Evolutionary conservation across 176 grass and related monocot genomes (phyloP).

Genomic region (barley (Hordeum vulgare)): DNA sequence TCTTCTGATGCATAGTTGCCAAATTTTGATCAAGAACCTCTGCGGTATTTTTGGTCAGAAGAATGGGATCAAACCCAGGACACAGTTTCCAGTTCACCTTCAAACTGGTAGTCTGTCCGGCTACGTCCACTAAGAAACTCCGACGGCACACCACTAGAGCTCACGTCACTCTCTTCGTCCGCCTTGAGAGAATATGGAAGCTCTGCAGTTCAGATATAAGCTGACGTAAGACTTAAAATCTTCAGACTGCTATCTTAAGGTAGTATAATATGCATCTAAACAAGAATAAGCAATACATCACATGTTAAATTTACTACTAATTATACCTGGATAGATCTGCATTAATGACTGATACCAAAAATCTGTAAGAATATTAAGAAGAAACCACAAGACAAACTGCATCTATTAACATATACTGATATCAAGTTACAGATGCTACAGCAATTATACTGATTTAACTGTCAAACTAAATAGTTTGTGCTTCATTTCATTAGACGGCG

Average conservation of each 20-base stretch:
- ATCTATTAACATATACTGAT: neutral
- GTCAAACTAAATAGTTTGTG: neutral
- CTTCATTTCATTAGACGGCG: neutral
- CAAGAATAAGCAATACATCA: neutral
- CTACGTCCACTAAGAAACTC: slow-evolving; percentile 61
- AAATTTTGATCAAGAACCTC: slow-evolving; percentile 45
- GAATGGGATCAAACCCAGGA: slow-evolving; percentile 40
- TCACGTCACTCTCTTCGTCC: slow-evolving; percentile 51
- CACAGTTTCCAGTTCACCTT: slow-evolving; percentile 30
- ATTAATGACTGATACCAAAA: neutral
- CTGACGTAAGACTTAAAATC: slow-evolving; percentile 25
- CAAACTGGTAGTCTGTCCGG: slow-evolving; percentile 38
- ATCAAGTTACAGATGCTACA: neutral
- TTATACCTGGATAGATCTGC: neutral
- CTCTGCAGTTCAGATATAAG: slow-evolving; percentile 35
- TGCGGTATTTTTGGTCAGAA: slow-evolving; percentile 23
- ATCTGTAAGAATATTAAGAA: neutral
- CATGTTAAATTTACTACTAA: neutral
- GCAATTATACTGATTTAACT: neutral
- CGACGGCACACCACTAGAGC: slow-evolving; percentile 45
- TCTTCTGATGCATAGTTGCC: slow-evolving; percentile 33
- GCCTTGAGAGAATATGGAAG: slow-evolving; percentile 56
- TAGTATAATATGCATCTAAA: neutral
- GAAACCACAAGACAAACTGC: neutral
- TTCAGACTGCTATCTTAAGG: neutral